A percentile compares a stretch with the other conserved stretches of the same genome.
phyloP scores from a whole-genome alignment of 2,329 filamentous ascomycete species.

The Cylindrodendrum hubeiense region DNA sequence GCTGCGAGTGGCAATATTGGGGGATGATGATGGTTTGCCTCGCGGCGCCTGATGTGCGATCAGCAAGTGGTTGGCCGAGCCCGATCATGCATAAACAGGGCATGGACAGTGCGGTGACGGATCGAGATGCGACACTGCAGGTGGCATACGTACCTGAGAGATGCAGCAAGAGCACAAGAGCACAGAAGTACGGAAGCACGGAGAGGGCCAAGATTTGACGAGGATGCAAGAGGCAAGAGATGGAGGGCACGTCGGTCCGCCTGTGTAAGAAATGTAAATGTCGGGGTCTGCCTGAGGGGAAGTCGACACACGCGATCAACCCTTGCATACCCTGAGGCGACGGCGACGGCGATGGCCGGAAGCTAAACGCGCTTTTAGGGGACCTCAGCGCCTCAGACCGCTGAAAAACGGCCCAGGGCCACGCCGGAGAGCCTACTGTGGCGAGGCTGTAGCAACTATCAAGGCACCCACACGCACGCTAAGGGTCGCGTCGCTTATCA shows the following conservation, averaged over 20 bases:
- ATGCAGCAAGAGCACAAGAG: constrained; percentile 3
- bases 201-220: background rate
- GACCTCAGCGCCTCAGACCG: background rate
- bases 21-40: constrained; percentile 31
- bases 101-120: constrained; percentile 24
- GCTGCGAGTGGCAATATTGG: constrained; percentile 21
- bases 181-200: background rate
- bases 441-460: constrained; percentile 2
- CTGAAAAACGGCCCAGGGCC: background rate
- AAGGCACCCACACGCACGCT: constrained; percentile 21
- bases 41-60: constrained; percentile 38
- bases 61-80: constrained; percentile 40
- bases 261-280: background rate
- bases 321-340: constrained; percentile 26
- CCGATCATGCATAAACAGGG: constrained; percentile 38
- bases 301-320: constrained; percentile 30
- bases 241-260: background rate
- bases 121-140: constrained; percentile 20
- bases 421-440: background rate
- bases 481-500: constrained; percentile 31
- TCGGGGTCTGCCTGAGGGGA: constrained; percentile 27
- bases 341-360: constrained; percentile 19
- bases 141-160: constrained; percentile 14
- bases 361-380: background rate
- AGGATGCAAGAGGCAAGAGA: background rate